These are phyloP conservation scores for Nemania diffusa DNA, from an alignment of 2,329 filamentous ascomycete genomes.

Conservation along the genomic window DNA sequence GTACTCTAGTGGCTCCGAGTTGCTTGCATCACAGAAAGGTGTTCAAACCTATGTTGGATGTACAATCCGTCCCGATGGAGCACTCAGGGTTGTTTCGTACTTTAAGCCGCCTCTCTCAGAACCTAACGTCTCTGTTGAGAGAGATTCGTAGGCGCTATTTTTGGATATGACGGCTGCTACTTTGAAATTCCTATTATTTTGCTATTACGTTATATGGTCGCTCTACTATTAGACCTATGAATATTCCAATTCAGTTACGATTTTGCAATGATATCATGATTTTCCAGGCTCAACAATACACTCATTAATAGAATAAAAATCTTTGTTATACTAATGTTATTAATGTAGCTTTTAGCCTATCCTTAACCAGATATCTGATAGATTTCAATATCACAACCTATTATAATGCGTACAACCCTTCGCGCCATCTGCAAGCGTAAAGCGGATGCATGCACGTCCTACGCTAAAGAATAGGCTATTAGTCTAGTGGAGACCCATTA, in stretches of 20 bases:
- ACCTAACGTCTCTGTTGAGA: not conserved
- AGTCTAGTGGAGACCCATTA: not conserved
- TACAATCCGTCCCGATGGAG: conserved; percentile 17
- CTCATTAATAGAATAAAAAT: not conserved
- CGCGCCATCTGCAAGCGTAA: not conserved
- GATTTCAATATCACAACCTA: not conserved
- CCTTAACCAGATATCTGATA: not conserved
- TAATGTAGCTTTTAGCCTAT: not conserved
- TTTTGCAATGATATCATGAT: not conserved
- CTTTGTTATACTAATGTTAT: not conserved
- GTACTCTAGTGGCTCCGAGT: conserved; percentile 13
- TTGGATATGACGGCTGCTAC: not conserved
- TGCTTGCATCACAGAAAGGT: not conserved
- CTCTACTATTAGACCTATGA: not conserved
- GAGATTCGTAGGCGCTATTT: not conserved
- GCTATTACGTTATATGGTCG: not conserved
- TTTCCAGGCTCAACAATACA: not conserved
- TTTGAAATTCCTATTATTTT: not conserved
- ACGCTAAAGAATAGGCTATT: not conserved
- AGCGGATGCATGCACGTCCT: not conserved
- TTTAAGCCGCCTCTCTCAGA: conserved; percentile 25
- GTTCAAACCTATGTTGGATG: conserved; percentile 33
- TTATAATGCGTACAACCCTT: too few species aligned
- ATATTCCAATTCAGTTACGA: not conserved
- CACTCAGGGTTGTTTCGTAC: conserved; percentile 30